Evolutionary conservation across 2,329 filamentous ascomycete genomes (phyloP), one percentile per base, ranked within the genome.

Genomic region (Exophiala calicioides): DNA sequence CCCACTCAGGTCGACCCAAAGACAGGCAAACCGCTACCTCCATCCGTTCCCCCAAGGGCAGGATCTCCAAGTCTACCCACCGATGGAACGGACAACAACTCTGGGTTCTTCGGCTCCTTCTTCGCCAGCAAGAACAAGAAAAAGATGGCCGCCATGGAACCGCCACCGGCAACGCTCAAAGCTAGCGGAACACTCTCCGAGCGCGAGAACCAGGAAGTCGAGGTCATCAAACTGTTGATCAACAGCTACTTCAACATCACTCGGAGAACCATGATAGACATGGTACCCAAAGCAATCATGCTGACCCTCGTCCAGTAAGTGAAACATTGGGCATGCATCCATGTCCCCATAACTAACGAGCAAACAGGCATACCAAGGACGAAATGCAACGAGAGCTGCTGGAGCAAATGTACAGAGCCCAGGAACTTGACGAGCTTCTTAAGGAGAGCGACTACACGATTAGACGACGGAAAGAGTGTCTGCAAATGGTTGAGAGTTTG

Each of bases 101-200:
- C 79, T 50, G 90, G 91, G 27, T 98, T 98, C 79, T 98, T 98
- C 62, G 93, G 93, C 59, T 95, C 88, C 63, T 98, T 98, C 80
- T 98, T 96, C 66, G 89, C 93, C 8, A 90, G 88, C 65, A 98
- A 97, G 81, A 98, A 97, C 76, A 98, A 97, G 84, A 98, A 98
- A 81, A 97, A 96, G 85, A 94, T 95, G 73, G 93, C 93, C n/a
- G 90, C 91, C 36, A 98, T 98, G 93, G 93, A 98, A 68, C 78
- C 93, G 10, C 93, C 93, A 29, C 93, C 93, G 53, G 82, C 93
- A 21, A 91, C 83, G 31, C 81, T 98, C 47, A 98, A 96, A 76
- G 93, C 93, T 24, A 95, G 89, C 3, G 91, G 93, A 31, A 95
- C 85, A 19, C 76, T 98, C 29, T 95, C 88, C 4, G 93, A 98